phyloP scores from a whole-genome alignment of 1,284 basidiomycete species.

The Cutaneotrichosporon cutaneum region DNA sequence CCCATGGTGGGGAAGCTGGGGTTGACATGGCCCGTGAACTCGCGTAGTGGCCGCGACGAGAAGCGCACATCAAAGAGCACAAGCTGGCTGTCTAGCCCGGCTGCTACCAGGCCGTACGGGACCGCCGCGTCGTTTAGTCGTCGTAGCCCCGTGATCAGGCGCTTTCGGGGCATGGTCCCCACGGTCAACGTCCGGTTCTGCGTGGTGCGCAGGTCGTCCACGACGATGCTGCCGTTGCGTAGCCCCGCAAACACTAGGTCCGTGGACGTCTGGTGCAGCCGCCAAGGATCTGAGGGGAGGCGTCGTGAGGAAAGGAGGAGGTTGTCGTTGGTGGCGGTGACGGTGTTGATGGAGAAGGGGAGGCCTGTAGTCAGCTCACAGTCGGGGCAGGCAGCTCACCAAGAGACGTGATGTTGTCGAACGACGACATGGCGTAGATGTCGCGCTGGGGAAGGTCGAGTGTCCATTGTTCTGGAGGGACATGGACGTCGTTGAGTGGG shows the following conservation, averaged over 20 bases:
- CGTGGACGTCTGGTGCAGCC: constrained; percentile 32
- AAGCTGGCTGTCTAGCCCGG: constrained; percentile 41
- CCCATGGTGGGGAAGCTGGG: constrained; percentile 27
- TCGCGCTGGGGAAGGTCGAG: constrained; percentile 34
- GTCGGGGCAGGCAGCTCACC: constrained; percentile 18
- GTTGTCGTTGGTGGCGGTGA: constrained; percentile 21
- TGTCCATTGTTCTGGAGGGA: constrained; percentile 25
- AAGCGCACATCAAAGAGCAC: constrained; percentile 45
- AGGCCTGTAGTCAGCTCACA: constrained; percentile 21
- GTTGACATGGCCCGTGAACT: constrained; percentile 40
- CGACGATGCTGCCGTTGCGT: constrained; percentile 23
- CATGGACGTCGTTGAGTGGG: constrained; percentile 12
- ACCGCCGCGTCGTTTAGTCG: constrained; percentile 41
- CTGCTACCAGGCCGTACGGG: constrained; percentile 43
- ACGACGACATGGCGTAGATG: constrained; percentile 34
- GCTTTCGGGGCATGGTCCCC: constrained; percentile 24
- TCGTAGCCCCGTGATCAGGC: constrained; percentile 41
- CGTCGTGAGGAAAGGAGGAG: constrained; percentile 21
- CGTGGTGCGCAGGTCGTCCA: constrained; percentile 35
- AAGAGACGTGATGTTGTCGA: constrained; percentile 37
- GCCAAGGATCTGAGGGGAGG: constrained; percentile 35
- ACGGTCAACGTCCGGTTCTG: constrained; percentile 17
- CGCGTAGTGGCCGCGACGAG: constrained; percentile 26
- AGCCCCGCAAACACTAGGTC: constrained; percentile 40
- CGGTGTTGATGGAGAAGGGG: constrained; percentile 21